phyloP scores from a whole-genome alignment of 495 filamentous ascomycete genomes.

The Trichodelitschia bisporula region DNA sequence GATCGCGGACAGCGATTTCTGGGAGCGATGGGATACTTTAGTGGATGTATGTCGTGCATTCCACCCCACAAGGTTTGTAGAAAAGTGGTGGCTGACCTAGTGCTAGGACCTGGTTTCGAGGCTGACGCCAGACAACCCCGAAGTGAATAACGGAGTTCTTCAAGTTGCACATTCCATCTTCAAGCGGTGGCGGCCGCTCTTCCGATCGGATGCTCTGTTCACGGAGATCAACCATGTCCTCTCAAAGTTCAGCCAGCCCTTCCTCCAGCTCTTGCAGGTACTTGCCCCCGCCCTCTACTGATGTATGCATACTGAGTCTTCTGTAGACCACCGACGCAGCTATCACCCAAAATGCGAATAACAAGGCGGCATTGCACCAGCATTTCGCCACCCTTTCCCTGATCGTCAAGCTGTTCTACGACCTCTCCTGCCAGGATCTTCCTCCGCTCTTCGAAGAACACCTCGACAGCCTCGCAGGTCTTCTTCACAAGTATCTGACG shows the following conservation, averaged over 20 bases:
- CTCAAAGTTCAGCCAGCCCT: conserved; percentile 52
- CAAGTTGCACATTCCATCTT: conserved; percentile 98
- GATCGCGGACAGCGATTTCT: conserved; percentile 97
- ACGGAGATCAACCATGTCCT: conserved; percentile 90
- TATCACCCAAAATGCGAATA: conserved; percentile 47
- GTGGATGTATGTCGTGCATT: conserved; percentile 53
- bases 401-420: conserved; percentile 75
- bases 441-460: conserved; percentile 82
- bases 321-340: conserved; percentile 54
- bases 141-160: conserved; percentile 75
- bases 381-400: conserved; percentile 65
- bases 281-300: too few relatives aligned
- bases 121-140: conserved; percentile 48
- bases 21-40: conserved; percentile 79
- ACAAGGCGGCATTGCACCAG: conserved; percentile 44
- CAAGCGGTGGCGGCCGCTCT: conserved; percentile 81
- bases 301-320: too few relatives aligned
- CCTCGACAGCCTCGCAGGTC: conserved; percentile 40
- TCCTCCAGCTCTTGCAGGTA: conserved; percentile 50
- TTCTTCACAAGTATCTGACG: conserved; percentile 79
- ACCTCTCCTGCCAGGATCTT: conserved; percentile 88
- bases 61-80: conserved; percentile 24
- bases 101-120: too few relatives aligned
- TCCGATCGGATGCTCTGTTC: conserved; percentile 72
- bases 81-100: conserved; percentile 55